Evolutionary conservation across 306 rosid genomes (phyloP).

Genomic region (Urtica urens): DNA sequence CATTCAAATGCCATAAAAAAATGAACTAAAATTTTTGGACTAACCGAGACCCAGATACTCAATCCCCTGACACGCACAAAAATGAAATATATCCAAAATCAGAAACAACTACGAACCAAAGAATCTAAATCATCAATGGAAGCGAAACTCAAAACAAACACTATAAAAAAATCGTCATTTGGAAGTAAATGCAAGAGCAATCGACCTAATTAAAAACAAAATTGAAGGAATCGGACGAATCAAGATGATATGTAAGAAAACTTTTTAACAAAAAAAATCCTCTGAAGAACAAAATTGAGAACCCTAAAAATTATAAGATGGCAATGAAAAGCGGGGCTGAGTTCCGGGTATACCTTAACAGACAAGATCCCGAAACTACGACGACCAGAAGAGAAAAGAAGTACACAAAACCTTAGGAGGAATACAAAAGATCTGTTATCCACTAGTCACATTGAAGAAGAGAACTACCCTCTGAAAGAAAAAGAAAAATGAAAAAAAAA

Average conservation of each 20-base stretch:
- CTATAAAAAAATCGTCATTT: no score
- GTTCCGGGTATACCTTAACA: constrained; percentile 26
- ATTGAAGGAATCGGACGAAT: background rate
- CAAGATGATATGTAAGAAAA: background rate
- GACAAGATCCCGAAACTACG: background rate
- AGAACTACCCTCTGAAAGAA: no score
- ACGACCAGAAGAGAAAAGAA: background rate
- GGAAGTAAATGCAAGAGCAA: constrained; percentile 6
- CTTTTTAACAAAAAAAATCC: background rate
- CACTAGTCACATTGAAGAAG: no score
- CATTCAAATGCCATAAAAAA: constrained; percentile 89
- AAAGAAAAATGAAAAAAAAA: no score
- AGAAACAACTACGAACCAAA: background rate
- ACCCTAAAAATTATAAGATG: background rate
- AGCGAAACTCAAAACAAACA: background rate
- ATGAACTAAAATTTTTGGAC: background rate
- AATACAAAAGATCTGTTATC: background rate
- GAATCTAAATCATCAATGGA: background rate
- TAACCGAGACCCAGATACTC: background rate
- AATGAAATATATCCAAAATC: background rate
- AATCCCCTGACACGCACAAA: constrained; percentile 3
- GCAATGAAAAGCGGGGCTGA: constrained; percentile 2
- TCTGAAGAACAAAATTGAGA: background rate
- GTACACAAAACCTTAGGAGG: background rate
- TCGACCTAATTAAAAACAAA: background rate